Evolutionary conservation across 164 flowering plant genomes (phyloP).

Genomic region (Nelumbo lutea): DNA sequence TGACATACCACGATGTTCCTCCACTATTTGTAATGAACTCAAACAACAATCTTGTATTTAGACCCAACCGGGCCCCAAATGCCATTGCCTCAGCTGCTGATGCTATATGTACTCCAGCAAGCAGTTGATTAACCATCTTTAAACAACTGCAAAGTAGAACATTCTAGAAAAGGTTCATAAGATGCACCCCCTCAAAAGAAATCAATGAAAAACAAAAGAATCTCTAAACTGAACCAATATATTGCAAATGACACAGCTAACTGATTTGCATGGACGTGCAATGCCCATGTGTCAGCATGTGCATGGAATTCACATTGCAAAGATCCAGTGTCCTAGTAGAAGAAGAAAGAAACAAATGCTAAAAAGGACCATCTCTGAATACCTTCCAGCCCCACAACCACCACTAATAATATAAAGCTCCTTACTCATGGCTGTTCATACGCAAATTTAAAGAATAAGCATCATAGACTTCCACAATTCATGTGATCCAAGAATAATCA

Average conservation of each 20-base stretch:
- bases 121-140: constrained; percentile 97
- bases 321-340: not conserved
- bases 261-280: not conserved
- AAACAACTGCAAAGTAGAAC: constrained; percentile 49
- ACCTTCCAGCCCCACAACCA: constrained; percentile 99
- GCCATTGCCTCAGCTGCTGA: constrained; percentile 98
- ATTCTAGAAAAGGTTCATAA: not conserved
- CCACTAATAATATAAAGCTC: constrained; percentile 88
- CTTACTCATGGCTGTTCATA: constrained; percentile 78
- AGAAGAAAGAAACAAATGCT: constrained; percentile 3
- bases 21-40: constrained; percentile 54
- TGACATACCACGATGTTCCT: constrained; percentile 83
- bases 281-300: not conserved
- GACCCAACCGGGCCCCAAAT: constrained; percentile 90
- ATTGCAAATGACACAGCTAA: not conserved
- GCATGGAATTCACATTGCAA: not conserved
- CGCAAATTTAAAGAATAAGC: constrained; percentile 14
- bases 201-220: not conserved
- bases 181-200: not conserved
- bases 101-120: constrained; percentile 99
- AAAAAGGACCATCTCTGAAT: constrained; percentile 8
- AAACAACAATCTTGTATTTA: constrained; percentile 71
- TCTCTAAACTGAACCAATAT: not conserved
- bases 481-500: not conserved
- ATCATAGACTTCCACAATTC: constrained; percentile 3